A percentile compares a stretch with the other conserved stretches of the same genome.
phyloP scores from a whole-genome alignment of 2,329 filamentous ascomycete genomes.

The Dactylellina cionopaga region DNA sequence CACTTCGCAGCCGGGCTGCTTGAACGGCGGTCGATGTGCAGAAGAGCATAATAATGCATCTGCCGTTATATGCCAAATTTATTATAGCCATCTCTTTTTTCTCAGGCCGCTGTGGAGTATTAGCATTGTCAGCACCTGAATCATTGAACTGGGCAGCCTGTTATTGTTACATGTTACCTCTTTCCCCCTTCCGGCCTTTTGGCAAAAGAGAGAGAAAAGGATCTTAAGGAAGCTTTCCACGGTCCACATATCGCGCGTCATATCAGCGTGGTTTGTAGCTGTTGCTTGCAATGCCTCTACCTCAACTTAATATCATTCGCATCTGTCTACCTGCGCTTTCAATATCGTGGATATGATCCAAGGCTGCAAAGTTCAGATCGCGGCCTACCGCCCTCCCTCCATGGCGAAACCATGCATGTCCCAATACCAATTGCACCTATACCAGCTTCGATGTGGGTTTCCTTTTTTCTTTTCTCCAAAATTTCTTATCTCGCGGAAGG shows the following conservation, averaged over 20 bases:
- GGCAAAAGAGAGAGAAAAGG: background rate
- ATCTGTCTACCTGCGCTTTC: constrained; percentile 41
- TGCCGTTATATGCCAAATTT: constrained; percentile 47
- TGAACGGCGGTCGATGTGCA: constrained; percentile 34
- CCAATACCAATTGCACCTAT: constrained; percentile 52
- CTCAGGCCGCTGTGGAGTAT: constrained; percentile 32
- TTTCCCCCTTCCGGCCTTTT: background rate
- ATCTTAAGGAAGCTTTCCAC: constrained; percentile 19
- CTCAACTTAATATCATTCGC: constrained; percentile 46
- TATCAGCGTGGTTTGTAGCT: constrained; percentile 45
- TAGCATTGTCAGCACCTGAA: background rate
- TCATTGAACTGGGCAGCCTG: constrained; percentile 13
- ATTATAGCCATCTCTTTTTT: constrained; percentile 6
- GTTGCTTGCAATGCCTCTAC: constrained; percentile 40
- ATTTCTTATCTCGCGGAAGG: constrained; percentile 8
- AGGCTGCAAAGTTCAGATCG: constrained; percentile 42
- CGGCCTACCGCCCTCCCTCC: constrained; percentile 40
- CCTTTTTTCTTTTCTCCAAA: constrained; percentile 36
- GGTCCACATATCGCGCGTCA: constrained; percentile 45
- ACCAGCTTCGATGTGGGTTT: constrained; percentile 53
- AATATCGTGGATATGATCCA: constrained; percentile 51
- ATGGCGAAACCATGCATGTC: constrained; percentile 48
- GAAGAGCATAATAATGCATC: too few relatives aligned
- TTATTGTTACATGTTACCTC: constrained; percentile 23
- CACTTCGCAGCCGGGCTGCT: background rate